Percentiles rank a stretch among this genome's conserved stretches.
Conservation (phyloP, 2,329 filamentous ascomycete genomes). For the Coniella vitis region DNA sequence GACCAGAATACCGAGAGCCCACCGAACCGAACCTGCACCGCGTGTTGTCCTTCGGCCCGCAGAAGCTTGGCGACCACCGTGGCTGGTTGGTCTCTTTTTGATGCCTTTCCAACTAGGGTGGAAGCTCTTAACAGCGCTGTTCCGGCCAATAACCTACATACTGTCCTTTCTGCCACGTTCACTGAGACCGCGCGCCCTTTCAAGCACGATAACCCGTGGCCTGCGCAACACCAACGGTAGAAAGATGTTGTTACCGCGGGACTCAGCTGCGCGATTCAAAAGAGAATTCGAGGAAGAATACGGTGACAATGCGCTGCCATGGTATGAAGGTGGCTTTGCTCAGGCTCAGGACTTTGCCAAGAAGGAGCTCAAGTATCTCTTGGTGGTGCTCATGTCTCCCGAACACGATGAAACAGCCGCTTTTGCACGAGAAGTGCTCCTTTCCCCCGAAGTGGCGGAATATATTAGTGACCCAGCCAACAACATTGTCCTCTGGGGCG, state of each 20-base stretch:
- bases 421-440: slow-evolving; percentile 76
- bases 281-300: slow-evolving; percentile 95
- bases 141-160: slow-evolving; percentile 69
- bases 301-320: slow-evolving; percentile 63
- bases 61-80: slow-evolving; percentile 61
- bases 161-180: slow-evolving; percentile 73
- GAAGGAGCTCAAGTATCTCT: slow-evolving; percentile 80
- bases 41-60: slow-evolving; percentile 75
- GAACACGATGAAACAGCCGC: slow-evolving; percentile 87
- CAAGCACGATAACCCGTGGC: slow-evolving; percentile 44
- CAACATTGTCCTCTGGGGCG: slow-evolving; percentile 85
- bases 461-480: slow-evolving; percentile 71
- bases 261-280: slow-evolving; percentile 82
- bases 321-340: slow-evolving; percentile 84
- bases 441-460: slow-evolving; percentile 64
- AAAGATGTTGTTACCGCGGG: slow-evolving; percentile 71
- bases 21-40: slow-evolving; percentile 62
- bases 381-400: slow-evolving; percentile 82
- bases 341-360: slow-evolving; percentile 87
- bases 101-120: slow-evolving; percentile 72
- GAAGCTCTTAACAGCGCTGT: slow-evolving; percentile 59
- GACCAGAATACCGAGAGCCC: slow-evolving; percentile 24
- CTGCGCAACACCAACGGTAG: slow-evolving; percentile 60
- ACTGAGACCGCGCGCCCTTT: slow-evolving; percentile 47
- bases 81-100: slow-evolving; percentile 71